Base-by-base conservation (phyloP, 1,284 basidiomycete genomes). In the Fistulinella cinereoalba region DNA sequence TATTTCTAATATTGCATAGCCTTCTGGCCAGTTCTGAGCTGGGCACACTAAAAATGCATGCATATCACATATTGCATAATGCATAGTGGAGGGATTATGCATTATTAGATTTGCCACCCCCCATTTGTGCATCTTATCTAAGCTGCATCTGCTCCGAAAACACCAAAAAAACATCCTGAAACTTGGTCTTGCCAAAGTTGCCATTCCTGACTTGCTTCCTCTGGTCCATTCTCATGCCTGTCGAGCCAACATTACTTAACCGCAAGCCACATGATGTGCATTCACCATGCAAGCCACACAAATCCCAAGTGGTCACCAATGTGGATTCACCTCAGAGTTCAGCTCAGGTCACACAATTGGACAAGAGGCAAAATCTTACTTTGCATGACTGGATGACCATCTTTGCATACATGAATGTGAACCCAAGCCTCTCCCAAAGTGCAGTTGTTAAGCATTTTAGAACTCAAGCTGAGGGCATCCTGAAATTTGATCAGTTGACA, bases 391-490 rank as follows among this genome's bases (percentile, higher is more conserved):
- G 44, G 38, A 6, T 46, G 21, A 23, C 19, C 0, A 25, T 46
- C 9, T 46, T 46, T 36, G 24, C 38, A 8, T 41, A 41, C 18
- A 41, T 46, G 19, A 33, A 46, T 36, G 19, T 15, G 6, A 32
- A 46, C 10, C 38, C 32, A 12, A 15, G 31, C 31, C 9, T 32
- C 15, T n/a, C 31, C n/a, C 31, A 32, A 32, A 16, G n/a, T 32
- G 31, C 31, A 32, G 31, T 32, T 13, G 31, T 32, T 16, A 32
- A 32, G 15, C 31, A 32, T 32, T 32, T 32, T 16, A 11, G n/a
- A 15, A 32, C 31, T 16, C 31, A n/a, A 6, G 31, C 31, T 32
- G 31, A 32, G 9, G 31, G 31, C 15, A 13, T 16, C n/a, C 31
- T 32, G 9, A 32, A 16, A 32, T 32, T 32, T 32, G 31, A 32